Base-by-base conservation (phyloP, 352 stramenopile species). In the Pelagophyceae sp. region DNA sequence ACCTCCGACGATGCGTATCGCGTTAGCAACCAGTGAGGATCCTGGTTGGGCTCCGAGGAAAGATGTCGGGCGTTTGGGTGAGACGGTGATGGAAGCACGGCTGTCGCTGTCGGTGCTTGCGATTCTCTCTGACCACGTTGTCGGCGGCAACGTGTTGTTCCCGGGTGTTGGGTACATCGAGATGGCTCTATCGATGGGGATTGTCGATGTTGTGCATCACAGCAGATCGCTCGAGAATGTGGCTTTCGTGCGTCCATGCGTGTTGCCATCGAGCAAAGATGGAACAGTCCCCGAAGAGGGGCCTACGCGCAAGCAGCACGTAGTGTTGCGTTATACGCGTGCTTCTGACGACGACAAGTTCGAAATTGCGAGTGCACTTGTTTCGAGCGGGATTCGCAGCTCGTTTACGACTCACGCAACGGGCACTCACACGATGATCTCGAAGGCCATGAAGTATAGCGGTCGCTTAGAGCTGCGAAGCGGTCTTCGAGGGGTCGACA, bases 91-190 rank as follows among this genome's bases (percentile, higher is more conserved):
- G 45, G 45, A 54, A 23, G 45, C 23, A 23, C 45, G 17, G 11
- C 61, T 37, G 3, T 15, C 15, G 38, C 61, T 1, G n/a, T 40
- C 61, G 31, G 61, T 31, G 3, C 29, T 33, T 33, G 6, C 31
- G 11, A 11, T 67, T 17, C 31, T 67, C 27, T 15, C 60, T 17
- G 60, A 67, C 60, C 60, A 67, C 27, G 60, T 67, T 35, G 27
- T 67, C 60, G 60, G 60, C 25, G 60, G 60, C 15, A 67, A 67
- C 27, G 31, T 67, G 11, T 27, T 67, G 15, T 67, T 67, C 60
- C 60, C 60, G 11, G 60, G 60, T 27, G 60, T 67, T 35, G 60
- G 60, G 27, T 67, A 67, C 60, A 17, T 67, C 11, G 60, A 67
- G 31, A 35, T 67, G 60, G 60, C 60, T 17, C 31, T 67, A 23